phyloP scores from a whole-genome alignment of 441 rosid genomes.

The Pelargonium australe region DNA sequence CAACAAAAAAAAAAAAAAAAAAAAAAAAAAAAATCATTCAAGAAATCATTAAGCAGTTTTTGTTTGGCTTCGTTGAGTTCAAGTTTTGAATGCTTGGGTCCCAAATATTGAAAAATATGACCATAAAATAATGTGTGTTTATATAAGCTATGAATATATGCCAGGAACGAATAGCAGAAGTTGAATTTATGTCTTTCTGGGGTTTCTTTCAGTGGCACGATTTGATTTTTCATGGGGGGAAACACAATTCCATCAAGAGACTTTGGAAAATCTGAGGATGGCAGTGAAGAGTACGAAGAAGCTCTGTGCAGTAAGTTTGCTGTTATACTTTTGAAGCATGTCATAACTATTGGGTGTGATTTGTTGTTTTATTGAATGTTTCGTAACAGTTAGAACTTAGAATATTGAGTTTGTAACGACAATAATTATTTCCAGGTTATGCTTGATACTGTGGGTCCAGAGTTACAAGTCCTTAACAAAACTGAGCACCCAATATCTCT shows the following conservation, averaged over 20 bases:
- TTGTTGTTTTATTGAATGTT: too few species aligned
- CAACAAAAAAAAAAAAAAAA: too few species aligned
- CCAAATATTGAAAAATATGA: neutral
- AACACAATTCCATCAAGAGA: conserved; percentile 40
- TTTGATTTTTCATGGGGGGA: conserved; percentile 52
- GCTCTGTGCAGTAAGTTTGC: conserved; percentile 43
- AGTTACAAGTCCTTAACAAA: conserved; percentile 38
- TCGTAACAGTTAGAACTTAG: too few species aligned
- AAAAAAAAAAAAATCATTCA: too few species aligned
- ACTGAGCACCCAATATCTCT: conserved; percentile 42
- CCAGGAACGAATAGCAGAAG: neutral
- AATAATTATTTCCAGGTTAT: conserved; percentile 26
- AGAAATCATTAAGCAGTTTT: neutral
- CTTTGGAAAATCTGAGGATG: conserved; percentile 37
- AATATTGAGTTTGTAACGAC: neutral
- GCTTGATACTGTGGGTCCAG: conserved; percentile 49
- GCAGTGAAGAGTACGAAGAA: conserved; percentile 38
- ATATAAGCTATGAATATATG: neutral
- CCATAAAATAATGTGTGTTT: too few species aligned
- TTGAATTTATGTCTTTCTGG: conserved; percentile 13
- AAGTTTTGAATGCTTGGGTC: neutral
- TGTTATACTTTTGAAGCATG: neutral
- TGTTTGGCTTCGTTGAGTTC: conserved; percentile 8
- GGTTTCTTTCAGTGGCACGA: conserved; percentile 33
- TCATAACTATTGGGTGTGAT: neutral